Evolutionary conservation across 1,284 basidiomycete genomes (phyloP), one percentile per base, ranked within the genome.

Genomic region (Puccinia sorghi): DNA sequence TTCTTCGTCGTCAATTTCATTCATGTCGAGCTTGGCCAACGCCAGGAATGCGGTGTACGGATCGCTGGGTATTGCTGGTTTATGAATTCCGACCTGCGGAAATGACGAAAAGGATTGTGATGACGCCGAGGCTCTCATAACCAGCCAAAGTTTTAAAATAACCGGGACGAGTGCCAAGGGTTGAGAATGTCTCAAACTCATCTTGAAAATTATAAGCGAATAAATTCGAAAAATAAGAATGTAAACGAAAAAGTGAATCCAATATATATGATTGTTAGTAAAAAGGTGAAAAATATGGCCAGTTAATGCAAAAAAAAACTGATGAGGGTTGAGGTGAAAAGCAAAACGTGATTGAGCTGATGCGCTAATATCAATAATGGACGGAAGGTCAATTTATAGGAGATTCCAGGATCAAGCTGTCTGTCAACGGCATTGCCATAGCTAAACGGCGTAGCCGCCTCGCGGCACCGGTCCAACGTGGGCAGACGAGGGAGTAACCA

Each of bases 1-100:
- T 17, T n/a, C 25, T 48, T 32, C 48, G 20, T 52, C 15, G 3
- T 48, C 0, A 20, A 4, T 1, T 54, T 69, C 25, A 37, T 69
- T 32, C 32, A 4, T 41, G 0, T 52, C 32, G 3, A 37, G 12
- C 8, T 25, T 22, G 9, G 48, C 66, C 20, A 39, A 7, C 46
- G 46, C 15, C 15, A 52, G n/a, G 27, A 69, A 13, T 7, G 46
- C 22, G 61, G n/a, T 43, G 41, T 46, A 25, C 61, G 61, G 11
- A 32, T 52, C 11, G 15, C 66, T 32, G 1, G 15, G 32, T 11
- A 11, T 37, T 13, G 11, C 22, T 32, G 66, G 20, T 52, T 20
- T 4, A 52, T 54, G 66, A 50, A 69, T 25, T 52, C 66, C 66
- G 48, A 39, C 66, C 66, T 9, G 48, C 66, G 66, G 66, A 52